Percentiles rank a stretch among this genome's conserved stretches.
Conservation (phyloP, 192 early-diverging fungal genomes). For the Lunasporangiospora selenospora region DNA sequence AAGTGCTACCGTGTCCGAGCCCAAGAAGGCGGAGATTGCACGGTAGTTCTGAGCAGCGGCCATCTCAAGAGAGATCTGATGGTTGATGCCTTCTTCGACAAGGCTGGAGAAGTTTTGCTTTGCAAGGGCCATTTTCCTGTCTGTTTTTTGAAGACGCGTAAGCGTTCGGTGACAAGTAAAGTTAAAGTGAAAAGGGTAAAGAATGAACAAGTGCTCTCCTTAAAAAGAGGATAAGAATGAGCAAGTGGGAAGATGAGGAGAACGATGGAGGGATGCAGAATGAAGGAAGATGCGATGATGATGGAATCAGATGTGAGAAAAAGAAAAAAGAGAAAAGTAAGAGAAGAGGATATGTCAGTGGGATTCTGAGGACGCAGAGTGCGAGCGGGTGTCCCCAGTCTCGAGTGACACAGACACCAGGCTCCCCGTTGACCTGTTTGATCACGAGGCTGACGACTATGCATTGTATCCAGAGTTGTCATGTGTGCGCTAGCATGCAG, state of each 20-base stretch:
- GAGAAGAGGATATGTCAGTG: not conserved
- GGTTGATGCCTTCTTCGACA: slow-evolving; percentile 58
- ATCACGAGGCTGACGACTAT: no score
- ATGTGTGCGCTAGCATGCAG: no score
- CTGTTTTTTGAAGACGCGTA: not conserved
- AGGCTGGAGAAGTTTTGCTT: slow-evolving; percentile 58
- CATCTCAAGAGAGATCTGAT: slow-evolving; percentile 58
- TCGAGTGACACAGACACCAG: no score
- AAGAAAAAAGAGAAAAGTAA: not conserved
- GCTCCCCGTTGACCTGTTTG: no score
- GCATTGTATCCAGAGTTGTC: no score
- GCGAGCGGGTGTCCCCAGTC: no score
- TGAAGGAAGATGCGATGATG: no score
- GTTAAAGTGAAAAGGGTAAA: not conserved
- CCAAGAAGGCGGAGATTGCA: slow-evolving; percentile 55
- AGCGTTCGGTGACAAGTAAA: no score
- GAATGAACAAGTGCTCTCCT: no score
- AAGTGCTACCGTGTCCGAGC: slow-evolving; percentile 45
- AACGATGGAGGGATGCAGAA: not conserved
- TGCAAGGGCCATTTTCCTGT: slow-evolving; percentile 42
- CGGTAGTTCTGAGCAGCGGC: slow-evolving; percentile 59
- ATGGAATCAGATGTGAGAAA: not conserved
- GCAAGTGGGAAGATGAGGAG: not conserved
- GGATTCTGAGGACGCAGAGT: no score
- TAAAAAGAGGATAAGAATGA: not conserved